These are phyloP conservation scores for Henningerozyma blattae DNA, from an alignment of 805 yeast genomes.

Conservation along the genomic window DNA sequence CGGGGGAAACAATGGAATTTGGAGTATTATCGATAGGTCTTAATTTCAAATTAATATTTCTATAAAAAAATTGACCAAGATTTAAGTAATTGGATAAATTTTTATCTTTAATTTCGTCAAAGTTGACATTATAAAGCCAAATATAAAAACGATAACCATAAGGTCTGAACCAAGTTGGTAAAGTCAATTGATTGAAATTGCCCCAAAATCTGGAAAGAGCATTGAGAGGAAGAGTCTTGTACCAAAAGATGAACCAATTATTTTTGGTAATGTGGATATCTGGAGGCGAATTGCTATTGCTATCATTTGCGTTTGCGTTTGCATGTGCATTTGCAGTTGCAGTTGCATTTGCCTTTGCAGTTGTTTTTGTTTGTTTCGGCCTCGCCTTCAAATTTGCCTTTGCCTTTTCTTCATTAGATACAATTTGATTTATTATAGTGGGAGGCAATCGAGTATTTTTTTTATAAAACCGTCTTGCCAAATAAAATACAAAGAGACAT, in stretches of 20 bases:
- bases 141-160: conserved; percentile 78
- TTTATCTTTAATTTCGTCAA: conserved; percentile 79
- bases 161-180: conserved; percentile 81
- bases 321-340: too few relatives aligned
- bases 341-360: background rate
- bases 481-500: too few relatives aligned
- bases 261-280: conserved; percentile 20
- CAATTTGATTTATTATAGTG: background rate
- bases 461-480: too few relatives aligned
- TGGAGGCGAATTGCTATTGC: too few relatives aligned
- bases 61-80: conserved; percentile 82
- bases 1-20: conserved; percentile 65
- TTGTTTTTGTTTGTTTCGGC: background rate
- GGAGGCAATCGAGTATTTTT: background rate
- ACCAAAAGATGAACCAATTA: conserved; percentile 84
- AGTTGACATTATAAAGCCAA: conserved; percentile 70
- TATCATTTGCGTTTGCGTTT: too few relatives aligned
- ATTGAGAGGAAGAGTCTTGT: conserved; percentile 80
- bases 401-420: background rate
- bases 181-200: conserved; percentile 61
- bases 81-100: conserved; percentile 65
- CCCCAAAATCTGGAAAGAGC: conserved; percentile 95
- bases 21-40: conserved; percentile 59
- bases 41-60: conserved; percentile 63
- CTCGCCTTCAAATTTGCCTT: background rate